Conservation (phyloP, 1,284 basidiomycete species). For the Ceratobasidium sp. region DNA sequence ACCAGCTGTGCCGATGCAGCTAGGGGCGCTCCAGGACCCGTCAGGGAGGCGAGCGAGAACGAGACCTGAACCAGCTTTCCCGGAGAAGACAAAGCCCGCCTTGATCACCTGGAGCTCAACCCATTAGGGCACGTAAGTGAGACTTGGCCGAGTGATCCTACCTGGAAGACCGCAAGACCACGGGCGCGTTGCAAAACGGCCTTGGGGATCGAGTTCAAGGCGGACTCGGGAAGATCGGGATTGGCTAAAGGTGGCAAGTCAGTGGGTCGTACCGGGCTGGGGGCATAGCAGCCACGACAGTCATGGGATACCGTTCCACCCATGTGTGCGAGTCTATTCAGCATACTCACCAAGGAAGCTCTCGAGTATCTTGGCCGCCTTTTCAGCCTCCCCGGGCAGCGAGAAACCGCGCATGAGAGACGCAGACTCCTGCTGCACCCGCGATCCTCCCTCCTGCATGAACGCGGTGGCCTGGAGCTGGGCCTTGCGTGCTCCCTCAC, state of each 20-base stretch:
- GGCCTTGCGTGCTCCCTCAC: conserved; percentile 81
- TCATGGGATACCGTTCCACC: not conserved
- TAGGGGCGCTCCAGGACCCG: conserved; percentile 97
- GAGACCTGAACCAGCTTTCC: conserved; percentile 93
- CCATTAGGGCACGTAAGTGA: conserved; percentile 53
- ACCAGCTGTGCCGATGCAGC: conserved; percentile 97
- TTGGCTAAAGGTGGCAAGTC: conserved; percentile 70
- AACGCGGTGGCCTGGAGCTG: conserved; percentile 81
- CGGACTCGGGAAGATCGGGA: conserved; percentile 80
- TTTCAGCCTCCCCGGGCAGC: conserved; percentile 87
- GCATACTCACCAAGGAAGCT: conserved; percentile 81
- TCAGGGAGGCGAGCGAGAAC: conserved; percentile 95
- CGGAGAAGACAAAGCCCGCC: conserved; percentile 96
- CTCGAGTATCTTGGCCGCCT: conserved; percentile 89
- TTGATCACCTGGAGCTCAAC: conserved; percentile 56
- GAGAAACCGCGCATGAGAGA: conserved; percentile 86
- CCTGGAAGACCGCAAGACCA: conserved; percentile 96
- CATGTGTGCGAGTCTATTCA: not conserved
- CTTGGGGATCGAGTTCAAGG: conserved; percentile 95
- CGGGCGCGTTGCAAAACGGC: conserved; percentile 89
- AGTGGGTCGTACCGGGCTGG: conserved; percentile 23
- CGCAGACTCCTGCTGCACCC: conserved; percentile 74
- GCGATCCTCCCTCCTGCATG: conserved; percentile 69
- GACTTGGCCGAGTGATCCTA: conserved; percentile 59
- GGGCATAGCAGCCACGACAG: not conserved